Percentiles rank a stretch among this genome's conserved stretches.
phyloP scores from a whole-genome alignment of 768 basidiomycete species.

The Xerocomus potaroensis region DNA sequence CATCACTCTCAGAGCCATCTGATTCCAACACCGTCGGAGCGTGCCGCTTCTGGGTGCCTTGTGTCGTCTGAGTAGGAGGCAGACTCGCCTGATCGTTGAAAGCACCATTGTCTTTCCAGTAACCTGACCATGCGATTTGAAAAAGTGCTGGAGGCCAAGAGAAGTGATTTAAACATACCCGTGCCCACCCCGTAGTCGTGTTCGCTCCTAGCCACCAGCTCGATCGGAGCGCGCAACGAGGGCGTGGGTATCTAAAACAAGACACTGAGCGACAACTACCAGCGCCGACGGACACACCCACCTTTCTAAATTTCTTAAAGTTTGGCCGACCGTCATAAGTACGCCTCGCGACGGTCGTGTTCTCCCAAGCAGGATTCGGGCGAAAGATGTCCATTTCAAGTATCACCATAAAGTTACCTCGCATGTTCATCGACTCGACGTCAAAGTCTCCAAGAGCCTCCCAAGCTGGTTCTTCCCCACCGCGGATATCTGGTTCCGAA shows the following conservation, averaged over 20 bases:
- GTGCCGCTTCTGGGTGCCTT: conserved; percentile 19
- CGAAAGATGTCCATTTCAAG: conserved; percentile 56
- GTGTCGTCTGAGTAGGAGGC: conserved; percentile 14
- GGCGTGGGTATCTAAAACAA: conserved; percentile 25
- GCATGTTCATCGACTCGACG: conserved; percentile 47
- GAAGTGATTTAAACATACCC: conserved; percentile 31
- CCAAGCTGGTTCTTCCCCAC: conserved; percentile 53
- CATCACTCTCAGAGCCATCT: conserved; percentile 33
- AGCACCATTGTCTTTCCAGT: conserved; percentile 47
- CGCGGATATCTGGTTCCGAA: conserved; percentile 53
- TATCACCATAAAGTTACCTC: conserved; percentile 81
- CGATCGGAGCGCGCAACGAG: conserved; percentile 37
- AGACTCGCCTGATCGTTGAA: conserved; percentile 14
- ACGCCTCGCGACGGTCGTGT: conserved; percentile 34
- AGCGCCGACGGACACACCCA: conserved; percentile 23
- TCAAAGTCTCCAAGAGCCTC: conserved; percentile 61
- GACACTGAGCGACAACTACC: conserved; percentile 7
- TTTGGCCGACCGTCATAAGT: conserved; percentile 45
- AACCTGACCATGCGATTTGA: conserved; percentile 36
- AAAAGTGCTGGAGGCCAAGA: neutral
- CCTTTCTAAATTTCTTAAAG: conserved; percentile 79
- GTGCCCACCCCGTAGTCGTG: conserved; percentile 53
- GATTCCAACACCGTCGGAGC: conserved; percentile 37
- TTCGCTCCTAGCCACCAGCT: conserved; percentile 47
- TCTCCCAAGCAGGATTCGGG: conserved; percentile 23